These are phyloP conservation scores for Symbiodinium natans DNA, from an alignment of 73 alveolate genomes.

Conservation along the genomic window DNA sequence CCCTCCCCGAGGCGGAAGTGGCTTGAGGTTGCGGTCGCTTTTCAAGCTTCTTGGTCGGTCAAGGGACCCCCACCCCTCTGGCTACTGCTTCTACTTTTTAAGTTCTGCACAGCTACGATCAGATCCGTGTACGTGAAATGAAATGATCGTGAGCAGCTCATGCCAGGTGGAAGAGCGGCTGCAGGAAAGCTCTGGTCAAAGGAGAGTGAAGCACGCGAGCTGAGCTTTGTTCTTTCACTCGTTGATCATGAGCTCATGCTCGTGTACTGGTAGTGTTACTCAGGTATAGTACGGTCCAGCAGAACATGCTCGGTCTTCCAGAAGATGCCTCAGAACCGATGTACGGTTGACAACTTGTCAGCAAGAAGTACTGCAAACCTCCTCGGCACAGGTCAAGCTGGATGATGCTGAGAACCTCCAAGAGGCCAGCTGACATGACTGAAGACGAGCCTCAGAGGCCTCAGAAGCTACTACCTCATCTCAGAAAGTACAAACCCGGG, in stretches of 20 bases:
- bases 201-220: slow-evolving; percentile 42
- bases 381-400: slow-evolving; percentile 70
- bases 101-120: not conserved
- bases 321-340: not conserved
- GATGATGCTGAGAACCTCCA: slow-evolving; percentile 84
- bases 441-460: not conserved
- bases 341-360: no score
- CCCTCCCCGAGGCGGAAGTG: no score
- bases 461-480: no score
- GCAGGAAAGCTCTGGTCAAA: slow-evolving; percentile 65
- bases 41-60: no score
- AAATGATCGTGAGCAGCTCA: no score
- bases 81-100: not conserved
- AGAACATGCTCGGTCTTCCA: slow-evolving; percentile 75
- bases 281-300: slow-evolving; percentile 64
- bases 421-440: slow-evolving; percentile 16
- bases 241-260: not conserved
- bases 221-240: not conserved
- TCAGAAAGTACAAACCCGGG: no score
- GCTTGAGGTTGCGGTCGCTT: no score
- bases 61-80: no score
- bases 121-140: not conserved
- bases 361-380: no score
- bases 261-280: not conserved
- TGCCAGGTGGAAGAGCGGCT: slow-evolving; percentile 72